Conservation (phyloP, 2,329 filamentous ascomycete genomes). For the Pseudocercospora crystallina region DNA sequence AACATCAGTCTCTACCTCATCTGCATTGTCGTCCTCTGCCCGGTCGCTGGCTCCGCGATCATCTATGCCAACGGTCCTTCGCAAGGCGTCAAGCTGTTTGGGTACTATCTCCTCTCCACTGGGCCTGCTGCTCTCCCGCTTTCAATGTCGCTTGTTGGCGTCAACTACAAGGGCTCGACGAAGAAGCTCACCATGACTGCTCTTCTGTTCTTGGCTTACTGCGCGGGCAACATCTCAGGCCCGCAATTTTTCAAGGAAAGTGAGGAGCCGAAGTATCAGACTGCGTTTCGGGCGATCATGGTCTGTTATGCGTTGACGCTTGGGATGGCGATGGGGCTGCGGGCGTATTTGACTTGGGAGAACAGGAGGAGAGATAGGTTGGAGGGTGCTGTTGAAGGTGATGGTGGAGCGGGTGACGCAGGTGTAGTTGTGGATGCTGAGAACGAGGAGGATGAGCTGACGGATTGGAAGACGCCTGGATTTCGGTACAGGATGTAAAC, state of each 20-base stretch:
- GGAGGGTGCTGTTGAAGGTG: neutral
- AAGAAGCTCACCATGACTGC: slow-evolving; percentile 36
- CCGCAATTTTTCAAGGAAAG: slow-evolving; percentile 52
- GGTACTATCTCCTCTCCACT: slow-evolving; percentile 58
- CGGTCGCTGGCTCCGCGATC: slow-evolving; percentile 34
- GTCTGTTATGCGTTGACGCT: slow-evolving; percentile 57
- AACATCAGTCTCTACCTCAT: slow-evolving; percentile 55
- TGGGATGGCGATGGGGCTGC: slow-evolving; percentile 44
- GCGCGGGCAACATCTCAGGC: slow-evolving; percentile 49
- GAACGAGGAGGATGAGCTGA: slow-evolving; percentile 54
- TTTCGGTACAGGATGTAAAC: slow-evolving; percentile 57
- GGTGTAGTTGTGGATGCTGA: slow-evolving; percentile 46
- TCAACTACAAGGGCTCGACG: slow-evolving; percentile 47
- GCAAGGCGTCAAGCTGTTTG: slow-evolving; percentile 54
- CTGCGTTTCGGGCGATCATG: slow-evolving; percentile 55
- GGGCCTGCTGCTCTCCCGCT: slow-evolving; percentile 57
- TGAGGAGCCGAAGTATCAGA: slow-evolving; percentile 50
- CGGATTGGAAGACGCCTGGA: slow-evolving; percentile 60
- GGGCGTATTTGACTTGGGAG: slow-evolving; percentile 49
- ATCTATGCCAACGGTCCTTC: slow-evolving; percentile 35
- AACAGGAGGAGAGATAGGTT: slow-evolving; percentile 42
- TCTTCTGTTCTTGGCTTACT: slow-evolving; percentile 52
- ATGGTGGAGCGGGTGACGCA: slow-evolving; percentile 16
- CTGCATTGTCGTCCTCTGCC: slow-evolving; percentile 47
- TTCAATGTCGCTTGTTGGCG: slow-evolving; percentile 54